Percentiles rank a stretch among this genome's conserved stretches.
Conservation (phyloP, 83 land plant species). For the Picea abies region DNA sequence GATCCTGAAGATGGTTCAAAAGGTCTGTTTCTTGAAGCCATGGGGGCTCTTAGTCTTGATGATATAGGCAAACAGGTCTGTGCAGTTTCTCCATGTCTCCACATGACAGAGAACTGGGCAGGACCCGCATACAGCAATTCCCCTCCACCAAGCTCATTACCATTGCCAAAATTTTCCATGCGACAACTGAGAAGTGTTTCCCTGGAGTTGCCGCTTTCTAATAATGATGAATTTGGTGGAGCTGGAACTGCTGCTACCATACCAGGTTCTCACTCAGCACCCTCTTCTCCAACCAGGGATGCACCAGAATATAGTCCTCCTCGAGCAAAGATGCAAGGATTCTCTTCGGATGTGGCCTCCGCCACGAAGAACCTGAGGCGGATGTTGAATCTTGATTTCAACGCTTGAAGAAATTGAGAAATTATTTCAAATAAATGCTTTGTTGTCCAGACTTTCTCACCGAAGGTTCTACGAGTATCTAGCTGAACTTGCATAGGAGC, state of each 20-base stretch:
- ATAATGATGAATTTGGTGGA: background rate
- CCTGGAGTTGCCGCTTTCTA: constrained; percentile 35
- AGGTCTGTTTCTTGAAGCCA: background rate
- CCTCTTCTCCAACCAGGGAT: constrained; percentile 56
- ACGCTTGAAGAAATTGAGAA: constrained; percentile 7
- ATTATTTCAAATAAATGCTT: no score
- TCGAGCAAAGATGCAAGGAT: constrained; percentile 6
- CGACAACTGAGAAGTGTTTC: constrained; percentile 42
- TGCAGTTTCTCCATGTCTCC: constrained; percentile 1
- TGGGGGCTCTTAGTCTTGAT: background rate
- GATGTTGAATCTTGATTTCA: constrained; percentile 54
- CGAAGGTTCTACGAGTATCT: no score
- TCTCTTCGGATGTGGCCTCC: constrained; percentile 25
- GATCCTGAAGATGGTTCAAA: background rate
- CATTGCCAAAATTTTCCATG: constrained; percentile 66
- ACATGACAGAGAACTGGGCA: constrained; percentile 61
- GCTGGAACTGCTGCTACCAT: background rate
- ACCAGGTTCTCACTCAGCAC: constrained; percentile 39
- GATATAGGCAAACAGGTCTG: constrained; percentile 1
- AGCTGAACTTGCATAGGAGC: no score
- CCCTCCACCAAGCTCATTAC: constrained; percentile 76
- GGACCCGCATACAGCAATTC: constrained; percentile 80
- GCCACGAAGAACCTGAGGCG: constrained; percentile 64
- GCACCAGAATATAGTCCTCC: background rate
- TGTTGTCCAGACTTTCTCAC: no score